Percentiles rank a stretch among this genome's conserved stretches.
Conservation (phyloP, 768 basidiomycete species). For the Amanita rimosa region DNA sequence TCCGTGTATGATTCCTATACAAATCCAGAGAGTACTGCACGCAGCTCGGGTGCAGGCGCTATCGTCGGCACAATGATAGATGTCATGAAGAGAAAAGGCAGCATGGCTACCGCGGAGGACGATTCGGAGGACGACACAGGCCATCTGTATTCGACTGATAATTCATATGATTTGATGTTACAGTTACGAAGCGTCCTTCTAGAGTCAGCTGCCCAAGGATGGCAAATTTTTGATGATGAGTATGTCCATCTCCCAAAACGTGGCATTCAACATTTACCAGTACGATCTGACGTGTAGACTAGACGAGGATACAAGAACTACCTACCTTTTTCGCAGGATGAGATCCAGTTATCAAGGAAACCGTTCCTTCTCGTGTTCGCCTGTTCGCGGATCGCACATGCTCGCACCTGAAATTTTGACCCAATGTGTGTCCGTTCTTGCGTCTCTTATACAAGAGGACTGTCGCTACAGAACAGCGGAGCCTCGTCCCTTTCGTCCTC, state of each 20-base stretch:
- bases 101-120: conserved; percentile 20
- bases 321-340: conserved; percentile 26
- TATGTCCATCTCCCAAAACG: conserved; percentile 11
- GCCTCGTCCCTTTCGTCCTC: conserved; percentile 56
- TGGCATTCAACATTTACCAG: not conserved
- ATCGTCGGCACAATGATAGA: conserved; percentile 35
- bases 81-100: conserved; percentile 20
- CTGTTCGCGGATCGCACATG: conserved; percentile 16
- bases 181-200: conserved; percentile 51
- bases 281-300: not conserved
- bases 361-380: conserved; percentile 44
- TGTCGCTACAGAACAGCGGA: conserved; percentile 52
- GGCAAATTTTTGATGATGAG: conserved; percentile 55
- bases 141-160: conserved; percentile 47
- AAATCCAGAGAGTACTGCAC: conserved; percentile 13
- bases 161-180: conserved; percentile 50
- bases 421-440: conserved; percentile 46
- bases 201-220: conserved; percentile 42
- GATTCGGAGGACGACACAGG: conserved; percentile 39
- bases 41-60: conserved; percentile 25
- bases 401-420: conserved; percentile 43
- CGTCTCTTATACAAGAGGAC: conserved; percentile 60
- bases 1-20: conserved; percentile 33
- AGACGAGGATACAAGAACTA: not conserved
- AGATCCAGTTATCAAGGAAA: conserved; percentile 31